phyloP scores from a whole-genome alignment of 2,329 filamentous ascomycete species.

The Aurifilum marmelostoma region DNA sequence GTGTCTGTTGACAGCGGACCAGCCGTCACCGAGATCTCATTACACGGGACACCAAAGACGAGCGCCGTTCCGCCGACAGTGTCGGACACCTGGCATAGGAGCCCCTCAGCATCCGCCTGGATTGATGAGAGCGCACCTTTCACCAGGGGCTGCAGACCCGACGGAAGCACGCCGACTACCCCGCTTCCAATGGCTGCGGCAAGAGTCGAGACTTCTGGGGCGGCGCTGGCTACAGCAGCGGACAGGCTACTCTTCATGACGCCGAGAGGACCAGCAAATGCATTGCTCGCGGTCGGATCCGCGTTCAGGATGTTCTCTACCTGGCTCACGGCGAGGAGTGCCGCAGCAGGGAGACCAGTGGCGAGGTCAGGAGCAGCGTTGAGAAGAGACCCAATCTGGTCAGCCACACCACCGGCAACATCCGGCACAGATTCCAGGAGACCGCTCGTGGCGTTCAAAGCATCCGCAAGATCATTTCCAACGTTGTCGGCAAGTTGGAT shows the following conservation, averaged over 20 bases:
- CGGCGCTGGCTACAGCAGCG: conserved; percentile 18
- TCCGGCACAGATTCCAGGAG: conserved; percentile 22
- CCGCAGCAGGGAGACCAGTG: conserved; percentile 28
- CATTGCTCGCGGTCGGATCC: conserved; percentile 8
- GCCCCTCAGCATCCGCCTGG: conserved; percentile 10
- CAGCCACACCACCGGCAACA: conserved; percentile 25
- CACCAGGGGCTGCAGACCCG: conserved; percentile 23
- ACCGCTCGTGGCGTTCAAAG: conserved; percentile 21
- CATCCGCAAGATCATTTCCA: conserved; percentile 23
- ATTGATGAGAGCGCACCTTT: conserved; percentile 19
- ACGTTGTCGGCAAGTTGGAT: conserved; percentile 26
- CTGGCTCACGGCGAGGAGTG: conserved; percentile 24
- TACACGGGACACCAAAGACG: conserved; percentile 26
- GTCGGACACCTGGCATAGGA: conserved; percentile 24
- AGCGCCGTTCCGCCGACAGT: conserved; percentile 24
- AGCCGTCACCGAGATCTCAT: neutral
- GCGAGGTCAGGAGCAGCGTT: conserved; percentile 26
- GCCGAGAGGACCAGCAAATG: conserved; percentile 14
- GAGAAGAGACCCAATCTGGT: conserved; percentile 25
- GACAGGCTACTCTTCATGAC: conserved; percentile 22
- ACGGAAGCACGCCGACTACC: conserved; percentile 21
- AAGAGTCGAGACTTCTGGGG: conserved; percentile 22
- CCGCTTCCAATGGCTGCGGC: conserved; percentile 23
- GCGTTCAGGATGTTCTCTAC: conserved; percentile 21
- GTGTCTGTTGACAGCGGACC: neutral